Conservation (phyloP, 257 asterid genomes). For the Solanum virginianum region DNA sequence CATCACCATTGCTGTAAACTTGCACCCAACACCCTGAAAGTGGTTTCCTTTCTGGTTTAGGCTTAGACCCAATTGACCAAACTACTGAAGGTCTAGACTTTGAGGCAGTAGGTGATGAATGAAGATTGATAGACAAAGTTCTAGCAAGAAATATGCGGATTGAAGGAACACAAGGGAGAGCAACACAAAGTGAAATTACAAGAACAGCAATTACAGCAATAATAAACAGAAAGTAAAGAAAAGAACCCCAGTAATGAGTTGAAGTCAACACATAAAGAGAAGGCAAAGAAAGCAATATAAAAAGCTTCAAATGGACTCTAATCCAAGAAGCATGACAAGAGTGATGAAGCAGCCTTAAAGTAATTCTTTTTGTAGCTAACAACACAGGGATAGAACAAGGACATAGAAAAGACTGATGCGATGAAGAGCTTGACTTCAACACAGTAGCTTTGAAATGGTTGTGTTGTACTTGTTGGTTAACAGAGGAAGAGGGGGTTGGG, state of each 20-base stretch:
- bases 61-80: conserved; percentile 42
- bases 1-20: conserved; percentile 34
- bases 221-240: conserved; percentile 12
- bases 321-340: conserved; percentile 25
- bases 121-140: conserved; percentile 9
- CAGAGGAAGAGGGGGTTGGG: conserved; percentile 6
- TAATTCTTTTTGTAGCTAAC: conserved; percentile 26
- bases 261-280: conserved; percentile 17
- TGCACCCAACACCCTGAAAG: conserved; percentile 34
- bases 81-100: conserved; percentile 15
- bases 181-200: conserved; percentile 13
- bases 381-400: conserved; percentile 17
- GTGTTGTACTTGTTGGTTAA: not conserved
- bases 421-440: not conserved
- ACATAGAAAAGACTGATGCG: conserved; percentile 8
- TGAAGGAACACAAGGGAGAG: conserved; percentile 25
- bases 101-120: conserved; percentile 3
- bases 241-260: conserved; percentile 10
- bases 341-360: conserved; percentile 20
- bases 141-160: conserved; percentile 19
- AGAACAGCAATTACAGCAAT: conserved; percentile 9
- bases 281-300: conserved; percentile 22
- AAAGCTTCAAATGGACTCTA: conserved; percentile 23
- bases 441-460: not conserved
- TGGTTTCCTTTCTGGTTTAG: conserved; percentile 10